Evolutionary conservation across 148 eudicot species (phyloP).

Genomic region (Oxyria digyna): DNA sequence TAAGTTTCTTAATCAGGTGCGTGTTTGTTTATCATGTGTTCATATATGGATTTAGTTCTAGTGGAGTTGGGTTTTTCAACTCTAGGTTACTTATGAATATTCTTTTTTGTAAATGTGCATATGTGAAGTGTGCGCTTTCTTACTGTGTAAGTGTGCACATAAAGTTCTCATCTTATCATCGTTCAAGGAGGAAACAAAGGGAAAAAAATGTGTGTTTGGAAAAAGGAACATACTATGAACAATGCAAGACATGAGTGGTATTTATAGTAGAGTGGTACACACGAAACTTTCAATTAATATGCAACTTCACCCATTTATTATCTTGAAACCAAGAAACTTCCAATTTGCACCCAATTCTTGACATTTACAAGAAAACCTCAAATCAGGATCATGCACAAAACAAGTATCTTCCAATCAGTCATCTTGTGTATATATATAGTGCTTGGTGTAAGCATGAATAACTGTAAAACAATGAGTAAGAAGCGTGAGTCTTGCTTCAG

Average conservation of each 20-base stretch:
- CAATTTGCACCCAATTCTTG: not conserved
- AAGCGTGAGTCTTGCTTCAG: slow-evolving; percentile 14
- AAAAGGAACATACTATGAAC: not conserved
- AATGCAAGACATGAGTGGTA: too few relatives aligned
- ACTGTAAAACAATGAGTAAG: not conserved
- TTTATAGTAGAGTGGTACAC: too few relatives aligned
- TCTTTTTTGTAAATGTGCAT: too few relatives aligned
- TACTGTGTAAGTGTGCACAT: too few relatives aligned
- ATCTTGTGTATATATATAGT: not conserved
- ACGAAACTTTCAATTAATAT: not conserved
- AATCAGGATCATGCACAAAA: not conserved
- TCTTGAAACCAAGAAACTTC: not conserved
- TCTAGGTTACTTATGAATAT: too few relatives aligned
- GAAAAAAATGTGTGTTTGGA: not conserved
- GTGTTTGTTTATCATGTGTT: too few relatives aligned
- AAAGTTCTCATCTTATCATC: too few relatives aligned
- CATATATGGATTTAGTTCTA: too few relatives aligned
- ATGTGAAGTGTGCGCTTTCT: too few relatives aligned
- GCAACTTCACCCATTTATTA: not conserved
- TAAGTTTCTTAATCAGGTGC: too few relatives aligned
- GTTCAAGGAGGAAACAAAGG: too few relatives aligned
- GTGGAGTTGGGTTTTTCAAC: too few relatives aligned
- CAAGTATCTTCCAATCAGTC: not conserved
- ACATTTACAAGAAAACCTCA: not conserved
- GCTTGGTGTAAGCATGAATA: not conserved